Base-by-base conservation (phyloP, 495 filamentous ascomycete genomes). In the Xylaria telfairii region DNA sequence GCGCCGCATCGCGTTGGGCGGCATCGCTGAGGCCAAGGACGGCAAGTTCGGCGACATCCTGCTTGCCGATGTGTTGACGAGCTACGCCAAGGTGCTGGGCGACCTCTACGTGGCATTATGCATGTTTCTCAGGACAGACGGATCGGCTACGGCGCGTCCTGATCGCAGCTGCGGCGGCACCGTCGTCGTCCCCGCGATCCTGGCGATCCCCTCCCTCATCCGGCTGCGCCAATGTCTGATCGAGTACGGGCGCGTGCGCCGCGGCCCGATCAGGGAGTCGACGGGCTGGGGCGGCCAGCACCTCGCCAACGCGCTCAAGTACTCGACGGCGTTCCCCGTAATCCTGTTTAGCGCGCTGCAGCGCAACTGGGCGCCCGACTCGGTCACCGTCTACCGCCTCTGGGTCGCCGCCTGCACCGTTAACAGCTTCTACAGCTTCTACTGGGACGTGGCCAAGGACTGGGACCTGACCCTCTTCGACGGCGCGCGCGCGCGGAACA, bases 361-460 rank as follows among this genome's bases (percentile, higher is more conserved):
- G 80, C 86, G 93, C 42, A 92, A 90, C 69, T 86, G 84, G 67
- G 85, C 88, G 7, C 79, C 84, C 15, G 82, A 83, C 30, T 81
- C 81, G 21, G 82, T 73, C 0, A 76, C 77, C 39, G 69, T 74
- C 65, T 87, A 85, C 73, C 77, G 81, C 15, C 80, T 83, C n/a
- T 90, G 88, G 88, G 73, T 90, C 9, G 70, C 73, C 12, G 86
- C 89, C 56, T 91, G 92, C 32, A 84, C 92, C 41, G 71, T 96
- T 62, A 99, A 98, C 76, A 93, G 92, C 13, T 83, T 90, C 68
- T 99, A 97, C 81, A 94, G 92, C 42, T 98, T 98, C 86, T 99
- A 95, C 85, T 99, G 96, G 96, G 96, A 99, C 78, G 90, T 98
- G 26, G 88, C 93, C 54, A 94, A 93, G 83, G 96, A 99, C 84